Evolutionary conservation across 2,329 filamentous ascomycete species (phyloP).

Genomic region (Curvularia sp.): DNA sequence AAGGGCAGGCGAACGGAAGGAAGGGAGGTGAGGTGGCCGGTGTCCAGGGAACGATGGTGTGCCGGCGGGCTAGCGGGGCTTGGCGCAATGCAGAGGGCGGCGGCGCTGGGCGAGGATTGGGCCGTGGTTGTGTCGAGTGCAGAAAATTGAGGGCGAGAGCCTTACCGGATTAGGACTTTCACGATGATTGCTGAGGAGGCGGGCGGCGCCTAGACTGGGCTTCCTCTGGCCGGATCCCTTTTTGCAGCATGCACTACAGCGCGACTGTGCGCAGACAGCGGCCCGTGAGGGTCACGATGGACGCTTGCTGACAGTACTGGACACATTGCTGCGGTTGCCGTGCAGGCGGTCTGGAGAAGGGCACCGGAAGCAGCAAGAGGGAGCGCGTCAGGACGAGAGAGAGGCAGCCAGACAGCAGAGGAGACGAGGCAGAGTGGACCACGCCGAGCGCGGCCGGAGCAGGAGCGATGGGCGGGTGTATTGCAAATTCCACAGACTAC

Average conservation of each 20-base stretch:
- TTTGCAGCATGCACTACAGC: constrained; percentile 18
- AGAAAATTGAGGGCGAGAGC: constrained; percentile 37
- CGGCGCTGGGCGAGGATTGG: constrained; percentile 32
- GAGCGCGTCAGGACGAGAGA: background rate
- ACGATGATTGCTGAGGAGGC: constrained; percentile 38
- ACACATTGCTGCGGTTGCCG: constrained; percentile 13
- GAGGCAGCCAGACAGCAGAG: background rate
- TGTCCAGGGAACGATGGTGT: constrained; percentile 32
- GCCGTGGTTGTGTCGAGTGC: constrained; percentile 27
- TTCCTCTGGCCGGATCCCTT: constrained; percentile 23
- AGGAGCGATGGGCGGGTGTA: background rate
- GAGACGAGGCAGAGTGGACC: background rate
- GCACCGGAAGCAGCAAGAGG: background rate
- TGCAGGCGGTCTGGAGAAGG: constrained; percentile 17
- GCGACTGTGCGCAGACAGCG: constrained; percentile 18
- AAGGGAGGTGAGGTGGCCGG: constrained; percentile 25
- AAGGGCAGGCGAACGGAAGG: constrained; percentile 26
- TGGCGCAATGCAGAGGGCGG: constrained; percentile 29
- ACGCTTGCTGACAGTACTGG: constrained; percentile 14
- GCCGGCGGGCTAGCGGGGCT: constrained; percentile 22
- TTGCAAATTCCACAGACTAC: background rate
- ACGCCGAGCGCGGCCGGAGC: background rate
- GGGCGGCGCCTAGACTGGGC: constrained; percentile 35
- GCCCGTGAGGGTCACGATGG: constrained; percentile 25
- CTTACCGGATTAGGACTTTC: constrained; percentile 44